phyloP scores from a whole-genome alignment of 371 early-diverging fungal genomes.

The Mortierella sp. region DNA sequence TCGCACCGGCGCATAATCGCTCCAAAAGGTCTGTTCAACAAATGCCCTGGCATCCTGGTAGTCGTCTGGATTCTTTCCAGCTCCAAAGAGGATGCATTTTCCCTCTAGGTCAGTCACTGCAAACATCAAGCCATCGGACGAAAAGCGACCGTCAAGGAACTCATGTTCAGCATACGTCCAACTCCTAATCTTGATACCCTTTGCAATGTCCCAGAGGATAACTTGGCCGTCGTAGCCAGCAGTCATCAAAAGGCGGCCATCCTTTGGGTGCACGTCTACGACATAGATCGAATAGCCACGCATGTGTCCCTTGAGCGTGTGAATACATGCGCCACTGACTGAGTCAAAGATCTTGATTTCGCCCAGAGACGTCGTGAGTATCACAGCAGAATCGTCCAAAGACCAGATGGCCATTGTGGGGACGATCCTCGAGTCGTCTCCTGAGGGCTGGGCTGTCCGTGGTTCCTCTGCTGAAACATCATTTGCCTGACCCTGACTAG shows the following conservation, averaged over 20 bases:
- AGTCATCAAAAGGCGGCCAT: constrained; percentile 75
- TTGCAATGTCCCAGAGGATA: constrained; percentile 81
- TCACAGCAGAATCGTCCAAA: constrained; percentile 67
- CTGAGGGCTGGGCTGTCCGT: constrained; percentile 4
- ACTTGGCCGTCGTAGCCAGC: constrained; percentile 90
- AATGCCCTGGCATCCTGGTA: constrained; percentile 71
- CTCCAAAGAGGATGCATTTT: constrained; percentile 74
- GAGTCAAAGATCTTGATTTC: constrained; percentile 75
- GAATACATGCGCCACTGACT: constrained; percentile 63
- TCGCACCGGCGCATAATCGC: constrained; percentile 75
- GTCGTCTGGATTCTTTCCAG: constrained; percentile 66
- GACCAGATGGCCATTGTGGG: constrained; percentile 64
- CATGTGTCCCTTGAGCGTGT: constrained; percentile 68
- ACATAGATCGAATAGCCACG: constrained; percentile 75
- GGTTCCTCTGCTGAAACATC: constrained; percentile 6
- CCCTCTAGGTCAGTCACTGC: constrained; percentile 79
- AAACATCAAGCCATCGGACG: constrained; percentile 68
- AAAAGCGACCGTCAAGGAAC: constrained; percentile 67
- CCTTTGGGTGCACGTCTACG: constrained; percentile 80
- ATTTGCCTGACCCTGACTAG: constrained; percentile 8
- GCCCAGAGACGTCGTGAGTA: constrained; percentile 71
- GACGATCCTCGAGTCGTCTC: constrained; percentile 36
- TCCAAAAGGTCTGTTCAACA: constrained; percentile 79
- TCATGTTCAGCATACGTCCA: constrained; percentile 58
- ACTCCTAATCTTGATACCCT: constrained; percentile 57